Base-by-base conservation (phyloP, 2,329 filamentous ascomycete genomes). In the Macrophomina pseudophaseolina region DNA sequence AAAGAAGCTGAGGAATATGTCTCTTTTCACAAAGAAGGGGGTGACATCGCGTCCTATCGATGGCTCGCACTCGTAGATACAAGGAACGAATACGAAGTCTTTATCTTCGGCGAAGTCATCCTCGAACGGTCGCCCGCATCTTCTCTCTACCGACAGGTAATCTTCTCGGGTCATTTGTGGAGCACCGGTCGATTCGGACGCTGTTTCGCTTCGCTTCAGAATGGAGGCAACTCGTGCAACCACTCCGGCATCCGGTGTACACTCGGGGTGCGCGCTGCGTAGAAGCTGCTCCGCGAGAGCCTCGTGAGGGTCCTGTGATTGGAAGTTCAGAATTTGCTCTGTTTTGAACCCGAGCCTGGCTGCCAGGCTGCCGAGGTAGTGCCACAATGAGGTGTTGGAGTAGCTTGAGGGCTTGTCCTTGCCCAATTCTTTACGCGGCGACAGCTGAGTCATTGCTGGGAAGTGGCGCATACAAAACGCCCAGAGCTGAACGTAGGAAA, bases 381-480 rank as follows among this genome's bases (percentile, higher is more conserved):
- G 46, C 60, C 46, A 64, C 8, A 64, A 32, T 11, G 28, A 12
- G 4, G 49, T 4, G 9, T 64, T 64, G 2, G 46, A 44, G 4
- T 28, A 12, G 12, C 5, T 64, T 2, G n/a, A 42, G 2, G 60
- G 60, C 7, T 64, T 64, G 2, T 52, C 46, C 38, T 53, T 40
- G 9, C 30, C 16, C 14, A 11, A 1, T 40, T 52, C 60, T 14
- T 64, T 64, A 5, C 60, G 11, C 14, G 60, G 60, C 5, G 14
- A 16, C 7, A 44, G 0, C 4, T 51, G 16, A 3, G 46, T 64
- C 46, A 64, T 64, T 16, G 46, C 2, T 11, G 46, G 60, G 11
- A 52, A 64, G 38, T 64, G 46, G 23, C 60, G 60, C 46, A 64
- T 40, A 11, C 33, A 51, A 16, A 64, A 64, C 5, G 60, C 46